phyloP scores from a whole-genome alignment of 108 stramenopile genomes.

The Stephanodiscus minutulus region DNA sequence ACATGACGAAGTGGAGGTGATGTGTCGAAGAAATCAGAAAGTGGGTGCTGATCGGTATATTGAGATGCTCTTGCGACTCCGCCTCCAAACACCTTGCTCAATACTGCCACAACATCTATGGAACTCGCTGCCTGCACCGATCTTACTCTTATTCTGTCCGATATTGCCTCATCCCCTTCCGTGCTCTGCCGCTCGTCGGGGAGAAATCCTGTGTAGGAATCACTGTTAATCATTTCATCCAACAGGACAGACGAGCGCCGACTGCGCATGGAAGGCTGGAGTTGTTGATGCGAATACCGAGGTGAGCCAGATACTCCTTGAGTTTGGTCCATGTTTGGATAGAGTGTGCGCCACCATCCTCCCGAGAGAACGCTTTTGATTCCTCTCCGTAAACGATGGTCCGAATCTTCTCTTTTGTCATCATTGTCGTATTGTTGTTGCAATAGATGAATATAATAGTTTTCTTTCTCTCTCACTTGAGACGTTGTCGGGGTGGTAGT shows the following conservation, averaged over 20 bases:
- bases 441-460: slow-evolving; percentile 25
- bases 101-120: slow-evolving; percentile 68
- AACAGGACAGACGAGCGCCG: slow-evolving; percentile 32
- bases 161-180: slow-evolving; percentile 38
- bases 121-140: slow-evolving; percentile 73
- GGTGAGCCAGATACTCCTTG: slow-evolving; percentile 2
- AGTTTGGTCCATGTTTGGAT: slow-evolving; percentile 10
- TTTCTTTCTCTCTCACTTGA: slow-evolving; percentile 27
- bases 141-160: slow-evolving; percentile 54
- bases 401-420: slow-evolving; percentile 12
- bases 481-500: slow-evolving; percentile 1
- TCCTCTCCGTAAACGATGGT: neutral
- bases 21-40: slow-evolving; percentile 45
- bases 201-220: slow-evolving; percentile 27
- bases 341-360: slow-evolving; percentile 14
- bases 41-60: slow-evolving; percentile 47
- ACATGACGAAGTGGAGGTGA: slow-evolving; percentile 60
- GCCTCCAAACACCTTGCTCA: slow-evolving; percentile 69
- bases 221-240: slow-evolving; percentile 47
- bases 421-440: slow-evolving; percentile 22
- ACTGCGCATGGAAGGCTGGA: slow-evolving; percentile 38
- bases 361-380: slow-evolving; percentile 11
- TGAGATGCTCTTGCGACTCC: slow-evolving; percentile 43
- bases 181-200: slow-evolving; percentile 32
- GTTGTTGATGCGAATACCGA: slow-evolving; percentile 23